Evolutionary conservation across 2,329 filamentous ascomycete species (phyloP).

Genomic region (Nakataea oryzae): DNA sequence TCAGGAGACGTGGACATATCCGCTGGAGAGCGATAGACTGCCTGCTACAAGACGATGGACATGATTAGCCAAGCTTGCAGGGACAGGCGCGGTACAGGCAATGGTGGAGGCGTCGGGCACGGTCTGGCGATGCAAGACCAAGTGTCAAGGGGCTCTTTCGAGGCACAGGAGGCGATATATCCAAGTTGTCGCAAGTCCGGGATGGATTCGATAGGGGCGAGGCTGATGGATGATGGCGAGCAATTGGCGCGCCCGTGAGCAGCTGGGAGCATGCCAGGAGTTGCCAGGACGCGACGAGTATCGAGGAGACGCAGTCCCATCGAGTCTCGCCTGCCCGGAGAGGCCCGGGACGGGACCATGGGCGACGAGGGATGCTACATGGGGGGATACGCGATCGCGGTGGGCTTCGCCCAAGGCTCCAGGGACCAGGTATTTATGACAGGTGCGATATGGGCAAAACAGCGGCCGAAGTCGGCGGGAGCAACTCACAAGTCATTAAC

Average conservation of each 20-base stretch:
- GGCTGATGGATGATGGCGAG: slow-evolving; percentile 33
- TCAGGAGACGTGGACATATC: slow-evolving; percentile 54
- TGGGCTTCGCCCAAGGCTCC: slow-evolving; percentile 6
- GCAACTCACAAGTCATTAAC: slow-evolving; percentile 42
- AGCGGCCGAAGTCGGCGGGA: slow-evolving; percentile 15
- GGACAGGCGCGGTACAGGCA: background rate
- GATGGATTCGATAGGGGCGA: slow-evolving; percentile 33
- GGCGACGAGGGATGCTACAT: background rate
- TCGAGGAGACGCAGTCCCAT: slow-evolving; percentile 24
- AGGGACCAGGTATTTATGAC: slow-evolving; percentile 17
- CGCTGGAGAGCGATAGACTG: slow-evolving; percentile 51
- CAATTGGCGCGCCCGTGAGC: slow-evolving; percentile 28
- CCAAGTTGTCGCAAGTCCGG: slow-evolving; percentile 31
- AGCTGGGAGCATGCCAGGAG: slow-evolving; percentile 11
- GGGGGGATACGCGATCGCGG: slow-evolving; percentile 2
- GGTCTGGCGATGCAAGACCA: background rate
- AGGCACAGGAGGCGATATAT: slow-evolving; percentile 12
- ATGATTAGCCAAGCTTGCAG: slow-evolving; percentile 29
- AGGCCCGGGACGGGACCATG: background rate
- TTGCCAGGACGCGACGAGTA: slow-evolving; percentile 18
- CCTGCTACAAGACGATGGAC: slow-evolving; percentile 38
- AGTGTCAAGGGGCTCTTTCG: background rate
- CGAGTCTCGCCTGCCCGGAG: slow-evolving; percentile 15
- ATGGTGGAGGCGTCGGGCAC: background rate
- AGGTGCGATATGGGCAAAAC: slow-evolving; percentile 14